These are phyloP conservation scores for Saitozyma sp. DNA, from an alignment of 768 basidiomycete genomes.

Conservation along the genomic window DNA sequence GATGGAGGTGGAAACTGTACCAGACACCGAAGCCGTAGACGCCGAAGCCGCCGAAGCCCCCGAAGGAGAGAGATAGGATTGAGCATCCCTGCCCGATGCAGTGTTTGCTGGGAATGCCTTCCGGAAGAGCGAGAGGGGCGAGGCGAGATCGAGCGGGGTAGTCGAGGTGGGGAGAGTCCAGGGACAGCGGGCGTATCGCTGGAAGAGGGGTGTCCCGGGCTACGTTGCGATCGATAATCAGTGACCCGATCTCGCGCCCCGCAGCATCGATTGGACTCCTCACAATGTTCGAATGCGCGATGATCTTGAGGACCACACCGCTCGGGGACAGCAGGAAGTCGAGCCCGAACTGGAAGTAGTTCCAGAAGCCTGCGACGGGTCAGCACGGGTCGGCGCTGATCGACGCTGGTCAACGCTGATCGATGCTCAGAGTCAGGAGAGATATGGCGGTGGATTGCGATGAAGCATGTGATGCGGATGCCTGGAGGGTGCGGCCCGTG, in stretches of 20 bases:
- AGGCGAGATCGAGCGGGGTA: slow-evolving; percentile 13
- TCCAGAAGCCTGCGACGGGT: slow-evolving; percentile 52
- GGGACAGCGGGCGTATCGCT: slow-evolving; percentile 84
- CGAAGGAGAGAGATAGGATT: no score
- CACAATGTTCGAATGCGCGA: slow-evolving; percentile 85
- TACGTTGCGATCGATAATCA: slow-evolving; percentile 43
- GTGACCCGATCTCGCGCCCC: not conserved
- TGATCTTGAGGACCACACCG: slow-evolving; percentile 75
- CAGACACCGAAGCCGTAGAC: no score
- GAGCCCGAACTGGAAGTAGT: slow-evolving; percentile 87
- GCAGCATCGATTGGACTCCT: slow-evolving; percentile 35
- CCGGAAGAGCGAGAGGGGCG: slow-evolving; percentile 22
- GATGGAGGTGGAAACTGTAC: no score
- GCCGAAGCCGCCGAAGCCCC: no score
- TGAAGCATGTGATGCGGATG: no score
- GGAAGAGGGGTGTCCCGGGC: slow-evolving; percentile 87
- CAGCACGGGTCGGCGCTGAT: not conserved
- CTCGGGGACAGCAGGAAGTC: slow-evolving; percentile 72
- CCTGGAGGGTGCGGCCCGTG: no score
- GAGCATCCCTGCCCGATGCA: no score
- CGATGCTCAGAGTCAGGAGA: no score
- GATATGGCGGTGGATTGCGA: no score
- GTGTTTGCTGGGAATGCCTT: no score
- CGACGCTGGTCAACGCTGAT: not conserved
- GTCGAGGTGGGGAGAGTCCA: slow-evolving; percentile 66